Conservation (phyloP, 495 filamentous ascomycete species). For the Neurospora sp. region DNA sequence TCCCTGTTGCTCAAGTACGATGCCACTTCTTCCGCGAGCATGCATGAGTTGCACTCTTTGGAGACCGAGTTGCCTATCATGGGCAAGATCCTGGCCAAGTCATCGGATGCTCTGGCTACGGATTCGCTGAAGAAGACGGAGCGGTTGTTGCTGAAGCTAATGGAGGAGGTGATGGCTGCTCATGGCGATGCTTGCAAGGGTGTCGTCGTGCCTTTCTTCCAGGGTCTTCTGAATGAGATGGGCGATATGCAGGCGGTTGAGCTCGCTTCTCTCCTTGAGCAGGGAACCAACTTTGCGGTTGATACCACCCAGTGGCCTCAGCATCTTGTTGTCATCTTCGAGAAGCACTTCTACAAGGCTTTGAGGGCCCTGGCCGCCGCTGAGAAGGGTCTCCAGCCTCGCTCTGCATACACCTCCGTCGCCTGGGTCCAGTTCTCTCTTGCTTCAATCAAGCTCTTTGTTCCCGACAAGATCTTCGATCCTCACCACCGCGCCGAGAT, state of each 20-base stretch:
- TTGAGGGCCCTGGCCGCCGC: constrained; percentile 25
- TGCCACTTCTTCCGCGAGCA: constrained; percentile 39
- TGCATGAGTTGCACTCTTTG: constrained; percentile 53
- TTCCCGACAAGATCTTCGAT: constrained; percentile 79
- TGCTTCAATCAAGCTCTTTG: constrained; percentile 63
- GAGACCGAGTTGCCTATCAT: constrained; percentile 56
- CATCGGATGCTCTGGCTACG: constrained; percentile 34
- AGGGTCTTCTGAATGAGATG: constrained; percentile 5
- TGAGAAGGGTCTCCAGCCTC: constrained; percentile 13
- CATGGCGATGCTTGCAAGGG: constrained; percentile 21
- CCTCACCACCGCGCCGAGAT: constrained; percentile 70
- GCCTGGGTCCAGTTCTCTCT: constrained; percentile 60
- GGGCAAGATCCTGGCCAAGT: constrained; percentile 41
- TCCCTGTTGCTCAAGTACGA: constrained; percentile 47
- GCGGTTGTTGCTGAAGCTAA: constrained; percentile 36
- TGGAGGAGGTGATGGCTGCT: constrained; percentile 36
- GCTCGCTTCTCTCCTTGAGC: constrained; percentile 15
- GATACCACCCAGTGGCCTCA: constrained; percentile 4
- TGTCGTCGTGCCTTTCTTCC: constrained; percentile 4
- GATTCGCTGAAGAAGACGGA: constrained; percentile 39
- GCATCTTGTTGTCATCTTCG: constrained; percentile 20
- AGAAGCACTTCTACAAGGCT: constrained; percentile 31
- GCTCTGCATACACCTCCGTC: constrained; percentile 27
- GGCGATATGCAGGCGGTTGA: constrained; percentile 2
- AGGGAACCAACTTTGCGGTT: constrained; percentile 6